A percentile compares a stretch with the other conserved stretches of the same genome.
Conservation (phyloP, 768 basidiomycete genomes). For the Panus rudis region DNA sequence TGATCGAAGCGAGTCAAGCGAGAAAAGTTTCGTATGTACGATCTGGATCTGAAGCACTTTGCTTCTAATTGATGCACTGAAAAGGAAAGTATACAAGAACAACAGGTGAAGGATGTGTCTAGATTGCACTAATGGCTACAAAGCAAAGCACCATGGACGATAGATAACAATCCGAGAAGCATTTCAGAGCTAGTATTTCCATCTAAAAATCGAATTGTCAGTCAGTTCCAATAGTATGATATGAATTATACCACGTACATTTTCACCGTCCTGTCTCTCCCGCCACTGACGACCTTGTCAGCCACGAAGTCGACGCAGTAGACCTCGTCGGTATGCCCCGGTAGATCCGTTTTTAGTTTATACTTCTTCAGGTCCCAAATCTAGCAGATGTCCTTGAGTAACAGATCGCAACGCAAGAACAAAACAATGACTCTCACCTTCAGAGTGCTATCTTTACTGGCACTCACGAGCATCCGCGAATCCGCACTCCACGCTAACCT, state of each 20-base stretch:
- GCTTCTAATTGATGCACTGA: too few species aligned
- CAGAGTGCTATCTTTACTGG: constrained; percentile 92
- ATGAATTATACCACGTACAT: constrained; percentile 52
- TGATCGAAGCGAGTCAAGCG: too few species aligned
- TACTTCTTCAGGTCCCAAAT: constrained; percentile 97
- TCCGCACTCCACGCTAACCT: constrained; percentile 94
- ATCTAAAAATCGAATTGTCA: too few species aligned
- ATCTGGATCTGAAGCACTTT: too few species aligned
- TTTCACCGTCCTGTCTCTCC: constrained; percentile 84
- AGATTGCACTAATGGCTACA: too few species aligned
- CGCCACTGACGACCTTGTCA: constrained; percentile 98
- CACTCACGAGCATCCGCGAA: constrained; percentile 84
- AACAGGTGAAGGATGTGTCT: too few species aligned
- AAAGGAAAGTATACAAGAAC: too few species aligned
- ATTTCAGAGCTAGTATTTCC: too few species aligned
- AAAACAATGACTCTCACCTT: constrained; percentile 51
- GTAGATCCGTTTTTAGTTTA: constrained; percentile 90
- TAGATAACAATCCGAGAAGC: too few species aligned
- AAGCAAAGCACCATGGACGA: too few species aligned
- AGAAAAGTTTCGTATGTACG: too few species aligned
- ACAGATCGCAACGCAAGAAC: background rate
- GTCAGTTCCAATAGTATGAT: background rate
- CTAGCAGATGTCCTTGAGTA: constrained; percentile 34
- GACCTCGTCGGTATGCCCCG: constrained; percentile 95
- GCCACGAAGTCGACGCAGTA: constrained; percentile 99